phyloP scores from a whole-genome alignment of 495 filamentous ascomycete genomes.

The Penicillium verhagenii region DNA sequence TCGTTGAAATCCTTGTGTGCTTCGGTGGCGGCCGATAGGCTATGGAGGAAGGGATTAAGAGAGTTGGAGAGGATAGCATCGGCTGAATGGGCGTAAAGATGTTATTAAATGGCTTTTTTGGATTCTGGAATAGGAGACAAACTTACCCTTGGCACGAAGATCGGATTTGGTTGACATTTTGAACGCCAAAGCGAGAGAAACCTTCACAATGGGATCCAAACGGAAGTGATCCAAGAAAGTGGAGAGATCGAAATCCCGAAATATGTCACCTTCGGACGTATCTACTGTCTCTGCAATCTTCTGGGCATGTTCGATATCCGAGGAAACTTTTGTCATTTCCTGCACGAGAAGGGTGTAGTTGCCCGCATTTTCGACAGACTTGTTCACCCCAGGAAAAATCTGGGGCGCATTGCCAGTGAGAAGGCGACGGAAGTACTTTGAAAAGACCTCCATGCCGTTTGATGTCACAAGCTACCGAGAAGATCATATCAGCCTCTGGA shows the following conservation, averaged over 20 bases:
- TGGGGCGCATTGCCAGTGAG: constrained; percentile 79
- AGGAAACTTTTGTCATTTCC: constrained; percentile 81
- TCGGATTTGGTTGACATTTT: constrained; percentile 75
- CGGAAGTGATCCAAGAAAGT: constrained; percentile 94
- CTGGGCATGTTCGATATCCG: constrained; percentile 75
- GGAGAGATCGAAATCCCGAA: constrained; percentile 89
- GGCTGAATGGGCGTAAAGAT: constrained; percentile 52
- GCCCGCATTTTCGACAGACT: constrained; percentile 67
- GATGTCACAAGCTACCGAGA: constrained; percentile 75
- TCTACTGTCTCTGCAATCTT: constrained; percentile 94
- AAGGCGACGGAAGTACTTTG: constrained; percentile 87
- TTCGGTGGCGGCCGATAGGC: constrained; percentile 58
- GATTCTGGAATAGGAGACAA: background rate
- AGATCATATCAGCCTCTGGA: constrained; percentile 15
- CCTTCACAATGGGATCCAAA: constrained; percentile 81
- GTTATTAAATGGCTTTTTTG: constrained; percentile 15
- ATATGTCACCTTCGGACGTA: constrained; percentile 80
- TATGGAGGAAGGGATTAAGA: constrained; percentile 70
- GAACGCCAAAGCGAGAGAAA: constrained; percentile 84
- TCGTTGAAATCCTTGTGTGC: constrained; percentile 61
- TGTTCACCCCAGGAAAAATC: constrained; percentile 74
- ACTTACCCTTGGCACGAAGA: constrained; percentile 82
- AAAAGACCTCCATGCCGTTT: constrained; percentile 95
- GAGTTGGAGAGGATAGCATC: constrained; percentile 79
- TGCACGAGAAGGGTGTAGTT: constrained; percentile 78